Evolutionary conservation across 148 eudicot species (phyloP).

Genomic region (Rhododendron simsii): DNA sequence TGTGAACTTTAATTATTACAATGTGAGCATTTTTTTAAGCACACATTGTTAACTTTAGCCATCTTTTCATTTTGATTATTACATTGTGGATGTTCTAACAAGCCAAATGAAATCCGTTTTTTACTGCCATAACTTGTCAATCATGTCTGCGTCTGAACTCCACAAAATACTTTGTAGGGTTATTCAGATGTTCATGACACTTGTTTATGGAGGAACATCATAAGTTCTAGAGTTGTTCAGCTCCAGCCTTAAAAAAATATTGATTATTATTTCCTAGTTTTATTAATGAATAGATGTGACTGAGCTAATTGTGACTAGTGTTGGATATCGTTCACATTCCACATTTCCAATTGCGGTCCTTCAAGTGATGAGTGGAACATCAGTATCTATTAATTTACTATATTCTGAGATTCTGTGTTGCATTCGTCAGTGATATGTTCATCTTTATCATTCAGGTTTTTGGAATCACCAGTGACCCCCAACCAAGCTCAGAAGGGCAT

Average conservation of each 20-base stretch:
- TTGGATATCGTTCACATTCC: not conserved
- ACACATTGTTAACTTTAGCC: no score
- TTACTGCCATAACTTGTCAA: not conserved
- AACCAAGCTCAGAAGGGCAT: slow-evolving; percentile 82
- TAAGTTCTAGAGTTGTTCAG: not conserved
- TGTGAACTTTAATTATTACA: no score
- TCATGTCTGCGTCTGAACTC: not conserved
- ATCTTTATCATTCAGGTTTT: slow-evolving; percentile 50
- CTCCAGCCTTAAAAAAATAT: no score
- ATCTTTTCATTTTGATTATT: no score
- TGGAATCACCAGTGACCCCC: slow-evolving; percentile 72
- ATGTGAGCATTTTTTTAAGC: no score
- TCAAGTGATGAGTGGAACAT: not conserved
- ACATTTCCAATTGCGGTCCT: not conserved
- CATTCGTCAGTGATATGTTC: not conserved
- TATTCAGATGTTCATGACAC: not conserved
- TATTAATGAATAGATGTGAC: not conserved
- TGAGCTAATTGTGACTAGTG: not conserved
- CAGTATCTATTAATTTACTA: not conserved
- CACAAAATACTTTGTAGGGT: not conserved
- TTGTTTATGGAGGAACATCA: not conserved
- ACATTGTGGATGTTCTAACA: not conserved
- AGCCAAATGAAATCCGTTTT: not conserved
- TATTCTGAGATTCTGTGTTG: not conserved
- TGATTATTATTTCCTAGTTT: not conserved